These are phyloP conservation scores for Cordyceps javanica DNA, from an alignment of 2,329 filamentous ascomycete genomes.

Conservation along the genomic window DNA sequence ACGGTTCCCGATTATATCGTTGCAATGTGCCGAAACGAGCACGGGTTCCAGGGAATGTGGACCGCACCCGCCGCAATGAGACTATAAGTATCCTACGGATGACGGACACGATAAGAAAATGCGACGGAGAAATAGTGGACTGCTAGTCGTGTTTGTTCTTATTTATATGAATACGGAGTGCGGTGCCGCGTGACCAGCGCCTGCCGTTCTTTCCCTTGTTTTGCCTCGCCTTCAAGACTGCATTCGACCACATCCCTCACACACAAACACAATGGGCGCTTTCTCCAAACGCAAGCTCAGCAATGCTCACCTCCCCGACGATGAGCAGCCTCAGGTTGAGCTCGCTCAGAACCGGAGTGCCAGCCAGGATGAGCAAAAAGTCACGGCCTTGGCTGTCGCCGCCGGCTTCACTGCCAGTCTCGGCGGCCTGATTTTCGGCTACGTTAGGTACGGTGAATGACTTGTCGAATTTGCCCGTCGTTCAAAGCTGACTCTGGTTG, in stretches of 20 bases:
- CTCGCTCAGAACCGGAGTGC: constrained; percentile 19
- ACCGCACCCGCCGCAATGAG: neutral
- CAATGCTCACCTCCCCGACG: constrained; percentile 3
- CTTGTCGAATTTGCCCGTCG: neutral
- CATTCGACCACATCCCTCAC: neutral
- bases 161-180: constrained; percentile 1
- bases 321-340: constrained; percentile 8
- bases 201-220: neutral
- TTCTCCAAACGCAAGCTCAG: constrained; percentile 8
- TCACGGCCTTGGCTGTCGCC: constrained; percentile 38
- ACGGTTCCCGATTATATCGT: constrained; percentile 7
- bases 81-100: neutral
- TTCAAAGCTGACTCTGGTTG: neutral
- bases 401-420: constrained; percentile 47
- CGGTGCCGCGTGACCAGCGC: neutral
- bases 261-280: neutral
- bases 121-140: constrained; percentile 9
- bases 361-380: constrained; percentile 19
- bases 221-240: neutral
- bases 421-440: constrained; percentile 53
- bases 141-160: neutral
- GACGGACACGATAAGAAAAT: constrained; percentile 3
- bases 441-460: constrained; percentile 40
- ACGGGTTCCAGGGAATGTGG: constrained; percentile 2
- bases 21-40: constrained; percentile 8